Conservation (phyloP, 495 filamentous ascomycete genomes). For the Aspergillus indologenus region DNA sequence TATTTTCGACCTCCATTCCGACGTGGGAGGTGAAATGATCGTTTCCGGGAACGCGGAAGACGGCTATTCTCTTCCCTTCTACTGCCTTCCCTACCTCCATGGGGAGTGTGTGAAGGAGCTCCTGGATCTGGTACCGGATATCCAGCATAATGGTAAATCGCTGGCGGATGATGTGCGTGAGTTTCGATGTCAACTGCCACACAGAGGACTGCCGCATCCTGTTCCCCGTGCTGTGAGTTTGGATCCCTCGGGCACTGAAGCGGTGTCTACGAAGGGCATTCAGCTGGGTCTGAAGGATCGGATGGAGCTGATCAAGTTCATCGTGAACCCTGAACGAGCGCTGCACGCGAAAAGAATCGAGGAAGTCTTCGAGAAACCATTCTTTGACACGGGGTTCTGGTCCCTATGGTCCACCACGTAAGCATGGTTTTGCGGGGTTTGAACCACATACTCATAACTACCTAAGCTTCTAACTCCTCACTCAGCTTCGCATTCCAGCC, state of each 20-base stretch:
- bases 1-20: slow-evolving; percentile 30
- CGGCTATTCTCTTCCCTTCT: slow-evolving; percentile 33
- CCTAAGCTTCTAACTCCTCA: too few species aligned
- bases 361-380: slow-evolving; percentile 30
- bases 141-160: slow-evolving; percentile 6
- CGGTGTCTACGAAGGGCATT: slow-evolving; percentile 2
- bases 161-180: slow-evolving; percentile 15
- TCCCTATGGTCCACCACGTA: slow-evolving; percentile 36
- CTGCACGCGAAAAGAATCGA: slow-evolving; percentile 30
- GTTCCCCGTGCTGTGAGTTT: background rate
- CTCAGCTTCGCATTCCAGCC: slow-evolving; percentile 32
- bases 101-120: slow-evolving; percentile 36
- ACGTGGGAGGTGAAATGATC: slow-evolving; percentile 31
- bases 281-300: slow-evolving; percentile 21
- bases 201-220: slow-evolving; percentile 10
- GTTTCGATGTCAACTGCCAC: background rate
- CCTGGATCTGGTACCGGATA: slow-evolving; percentile 27
- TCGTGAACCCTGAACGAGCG: slow-evolving; percentile 24
- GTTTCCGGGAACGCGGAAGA: slow-evolving; percentile 24
- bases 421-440: slow-evolving; percentile 2
- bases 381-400: slow-evolving; percentile 41
- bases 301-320: slow-evolving; percentile 28
- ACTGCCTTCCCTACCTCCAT: slow-evolving; percentile 33
- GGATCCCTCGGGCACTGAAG: slow-evolving; percentile 5
- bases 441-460: too few species aligned